Base-by-base conservation (phyloP, 345 rosid species). In the Gossypium australe region DNA sequence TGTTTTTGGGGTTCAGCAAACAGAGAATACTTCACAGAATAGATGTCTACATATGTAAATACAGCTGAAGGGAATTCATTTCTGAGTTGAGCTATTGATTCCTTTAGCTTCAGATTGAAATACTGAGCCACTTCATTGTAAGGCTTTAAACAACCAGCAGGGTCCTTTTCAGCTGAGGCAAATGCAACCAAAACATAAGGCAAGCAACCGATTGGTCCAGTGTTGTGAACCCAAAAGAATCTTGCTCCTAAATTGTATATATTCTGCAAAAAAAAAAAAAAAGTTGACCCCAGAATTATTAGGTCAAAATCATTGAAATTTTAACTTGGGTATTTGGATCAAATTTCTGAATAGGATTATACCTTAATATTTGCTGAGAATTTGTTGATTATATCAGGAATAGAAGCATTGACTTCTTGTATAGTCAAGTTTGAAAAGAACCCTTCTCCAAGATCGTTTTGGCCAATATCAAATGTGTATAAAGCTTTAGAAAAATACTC, bases 181-280 rank as follows among this genome's bases (percentile, higher is more conserved):
- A 83, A 82, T 9, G 43, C 16, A 16, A 64, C 74, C 11, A 87
- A 52, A 63, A 76, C 47, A 4, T 83, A 87, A 47, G 89, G 82
- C 59, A 91, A 77, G 63, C 97, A 89, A 4, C 97, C 92, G 27
- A 89, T 79, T n/a, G 97, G 97, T 34, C 94, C 94, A 9, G 97
- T 91, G 75, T 83, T 85, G 71, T 87, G 97, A 73, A 91, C 83
- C 97, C 94, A 91, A 76, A 85, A 91, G 27, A 85, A 78, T 57
- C 89, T 82, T 1, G 71, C 95, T 29, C 91, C 91, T 27, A 67
- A 43, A 29, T 17, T 41, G 66, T 86, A 82, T 65, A 86, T 47
- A 27, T 76, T 83, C 89, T 90, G 81, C 44, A 68, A 75, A 77
- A 52, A 8, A 16, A 74, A 77, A 52, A 1, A 63, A 7, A 17